Evolutionary conservation across 495 filamentous ascomycete species (phyloP).

Genomic region (Talaromyces liani): DNA sequence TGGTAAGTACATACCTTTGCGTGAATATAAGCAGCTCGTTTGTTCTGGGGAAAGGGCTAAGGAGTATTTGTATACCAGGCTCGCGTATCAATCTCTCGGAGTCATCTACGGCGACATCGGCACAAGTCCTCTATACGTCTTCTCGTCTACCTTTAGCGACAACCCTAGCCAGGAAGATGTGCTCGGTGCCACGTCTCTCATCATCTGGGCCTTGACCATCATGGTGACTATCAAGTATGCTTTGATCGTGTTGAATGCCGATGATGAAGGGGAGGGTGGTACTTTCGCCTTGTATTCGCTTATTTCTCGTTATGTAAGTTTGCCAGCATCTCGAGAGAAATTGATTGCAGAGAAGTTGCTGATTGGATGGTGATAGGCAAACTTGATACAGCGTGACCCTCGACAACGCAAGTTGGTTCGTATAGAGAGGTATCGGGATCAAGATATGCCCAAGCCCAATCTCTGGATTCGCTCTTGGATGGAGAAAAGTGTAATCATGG

Average conservation of each 20-base stretch:
- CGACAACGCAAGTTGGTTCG: constrained; percentile 46
- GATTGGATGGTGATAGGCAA: constrained; percentile 24
- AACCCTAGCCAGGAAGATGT: constrained; percentile 53
- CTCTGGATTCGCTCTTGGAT: constrained; percentile 45
- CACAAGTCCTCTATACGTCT: constrained; percentile 67
- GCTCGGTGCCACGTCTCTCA: constrained; percentile 61
- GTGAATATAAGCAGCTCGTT: background rate
- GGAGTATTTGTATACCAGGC: constrained; percentile 16
- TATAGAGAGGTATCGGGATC: constrained; percentile 52
- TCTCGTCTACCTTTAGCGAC: constrained; percentile 57
- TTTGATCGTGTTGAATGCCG: constrained; percentile 58
- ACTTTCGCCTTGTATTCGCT: constrained; percentile 68
- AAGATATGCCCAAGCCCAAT: constrained; percentile 45
- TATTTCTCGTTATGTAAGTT: constrained; percentile 58
- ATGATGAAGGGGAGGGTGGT: constrained; percentile 73
- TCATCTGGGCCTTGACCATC: constrained; percentile 66
- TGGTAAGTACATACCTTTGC: background rate
- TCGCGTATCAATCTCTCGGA: constrained; percentile 63
- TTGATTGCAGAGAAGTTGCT: background rate
- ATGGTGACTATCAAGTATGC: constrained; percentile 72
- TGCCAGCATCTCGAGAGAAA: background rate
- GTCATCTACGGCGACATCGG: constrained; percentile 76
- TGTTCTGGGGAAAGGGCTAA: background rate
- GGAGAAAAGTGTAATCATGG: constrained; percentile 47
- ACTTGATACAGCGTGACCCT: constrained; percentile 50